These are phyloP conservation scores for Phytophthora sp. DNA, from an alignment of 352 stramenopile genomes.

Conservation along the genomic window DNA sequence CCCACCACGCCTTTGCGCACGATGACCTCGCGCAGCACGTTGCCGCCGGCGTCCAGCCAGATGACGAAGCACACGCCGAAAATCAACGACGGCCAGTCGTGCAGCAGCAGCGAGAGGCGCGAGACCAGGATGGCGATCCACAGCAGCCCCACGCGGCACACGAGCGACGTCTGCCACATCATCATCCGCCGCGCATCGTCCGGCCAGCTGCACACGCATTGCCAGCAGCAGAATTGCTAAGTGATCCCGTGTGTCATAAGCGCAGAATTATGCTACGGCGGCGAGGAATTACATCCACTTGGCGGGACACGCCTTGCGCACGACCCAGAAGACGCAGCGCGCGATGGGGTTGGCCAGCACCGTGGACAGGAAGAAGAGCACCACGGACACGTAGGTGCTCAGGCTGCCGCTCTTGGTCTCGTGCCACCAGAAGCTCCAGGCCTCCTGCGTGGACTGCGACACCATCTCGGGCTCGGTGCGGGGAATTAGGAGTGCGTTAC, in stretches of 20 bases:
- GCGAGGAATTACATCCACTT: constrained; percentile 55
- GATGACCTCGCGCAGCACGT: constrained; percentile 71
- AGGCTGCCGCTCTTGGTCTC: constrained; percentile 52
- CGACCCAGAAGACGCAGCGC: constrained; percentile 68
- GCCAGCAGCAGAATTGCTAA: not conserved
- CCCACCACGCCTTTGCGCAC: constrained; percentile 65
- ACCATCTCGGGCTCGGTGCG: constrained; percentile 12
- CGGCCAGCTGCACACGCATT: constrained; percentile 52
- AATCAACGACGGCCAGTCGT: constrained; percentile 71
- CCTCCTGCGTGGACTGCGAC: constrained; percentile 57
- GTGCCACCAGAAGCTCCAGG: constrained; percentile 65
- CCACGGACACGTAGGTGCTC: constrained; percentile 71
- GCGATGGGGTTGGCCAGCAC: constrained; percentile 73
- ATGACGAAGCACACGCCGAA: constrained; percentile 79
- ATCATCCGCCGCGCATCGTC: constrained; percentile 65
- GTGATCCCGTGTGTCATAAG: not conserved
- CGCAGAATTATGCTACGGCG: not conserved
- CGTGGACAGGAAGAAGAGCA: constrained; percentile 81
- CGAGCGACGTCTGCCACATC: constrained; percentile 78
- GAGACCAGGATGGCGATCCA: constrained; percentile 74
- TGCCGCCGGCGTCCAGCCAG: constrained; percentile 71
- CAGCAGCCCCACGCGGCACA: constrained; percentile 67
- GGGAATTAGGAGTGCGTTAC: not conserved
- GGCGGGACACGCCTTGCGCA: constrained; percentile 57
- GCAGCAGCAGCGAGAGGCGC: constrained; percentile 62